phyloP scores from a whole-genome alignment of 768 basidiomycete genomes.

The Suillus weaverae region DNA sequence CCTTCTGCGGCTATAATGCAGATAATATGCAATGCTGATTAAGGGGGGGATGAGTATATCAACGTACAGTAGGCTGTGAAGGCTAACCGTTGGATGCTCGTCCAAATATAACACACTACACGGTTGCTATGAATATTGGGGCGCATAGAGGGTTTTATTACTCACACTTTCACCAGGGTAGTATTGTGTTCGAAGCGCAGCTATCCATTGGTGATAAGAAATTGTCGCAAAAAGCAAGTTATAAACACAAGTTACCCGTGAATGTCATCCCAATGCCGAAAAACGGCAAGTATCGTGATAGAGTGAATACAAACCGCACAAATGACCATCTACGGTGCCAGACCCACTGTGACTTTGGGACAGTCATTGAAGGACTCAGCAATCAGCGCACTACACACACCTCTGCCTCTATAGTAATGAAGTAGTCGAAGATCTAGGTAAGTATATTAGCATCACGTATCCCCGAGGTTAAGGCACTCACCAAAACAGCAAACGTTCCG shows the following conservation, averaged over 20 bases:
- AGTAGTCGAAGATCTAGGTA: constrained; percentile 21
- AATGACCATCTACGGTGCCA: constrained; percentile 27
- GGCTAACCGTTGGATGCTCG: not conserved
- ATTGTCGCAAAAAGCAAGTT: not conserved
- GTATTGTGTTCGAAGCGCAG: not conserved
- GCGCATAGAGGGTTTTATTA: not conserved
- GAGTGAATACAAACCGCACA: constrained; percentile 24
- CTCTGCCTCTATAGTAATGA: constrained; percentile 23
- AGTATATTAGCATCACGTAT: not conserved
- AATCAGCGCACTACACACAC: constrained; percentile 6
- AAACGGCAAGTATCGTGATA: constrained; percentile 30
- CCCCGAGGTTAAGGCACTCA: not conserved
- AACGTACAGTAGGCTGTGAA: not conserved
- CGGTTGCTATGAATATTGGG: too few species aligned
- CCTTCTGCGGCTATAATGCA: not conserved
- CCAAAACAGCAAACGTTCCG: not conserved
- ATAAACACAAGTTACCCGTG: not conserved
- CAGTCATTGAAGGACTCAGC: not conserved
- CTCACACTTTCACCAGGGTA: not conserved
- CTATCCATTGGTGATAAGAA: not conserved
- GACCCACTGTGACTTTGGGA: constrained; percentile 19
- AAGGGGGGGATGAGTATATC: not conserved
- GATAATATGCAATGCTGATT: not conserved
- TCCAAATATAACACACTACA: not conserved
- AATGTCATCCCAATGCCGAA: constrained; percentile 17